Base-by-base conservation (phyloP, 2,329 filamentous ascomycete genomes). In the Talaromyces sp. region DNA sequence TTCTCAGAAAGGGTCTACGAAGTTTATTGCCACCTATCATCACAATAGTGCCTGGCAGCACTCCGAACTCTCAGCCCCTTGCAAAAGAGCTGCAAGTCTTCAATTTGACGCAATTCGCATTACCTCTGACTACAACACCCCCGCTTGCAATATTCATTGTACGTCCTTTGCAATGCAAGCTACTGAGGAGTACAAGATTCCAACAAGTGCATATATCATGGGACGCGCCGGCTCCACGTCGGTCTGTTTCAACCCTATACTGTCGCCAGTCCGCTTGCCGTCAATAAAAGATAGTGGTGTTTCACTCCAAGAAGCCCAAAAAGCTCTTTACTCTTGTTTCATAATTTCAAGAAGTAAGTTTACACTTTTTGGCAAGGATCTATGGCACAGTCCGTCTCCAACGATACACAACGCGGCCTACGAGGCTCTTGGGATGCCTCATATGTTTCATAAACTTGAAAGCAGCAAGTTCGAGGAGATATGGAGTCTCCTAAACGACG, bases 401-500 rank as follows among this genome's bases (percentile, higher is more conserved):
- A 63, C 64, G 27, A 70, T 71, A 66, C 70, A 71, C 56, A 69
- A 67, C 55, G 63, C 66, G 8, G 68, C 64, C 19, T 71, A 68
- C 55, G 36, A 13, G 8, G 63, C 65, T 19, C 65, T 65, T 42
- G 70, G 70, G 7, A 57, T 72, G 53, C 68, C 69, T 11, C 65
- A 72, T 61, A 19, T 42, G 3, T 71, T 67, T 33, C 30, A 62
- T 11, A 57, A 55, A 9, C 32, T 62, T 7, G 55, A 64, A 47
- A 58, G 57, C 11, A 47, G 62, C 8, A 15, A 59, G 4, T 53
- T 67, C 15, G 58, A 60, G 5, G 60, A 60, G 4, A 59, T 69
- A 11, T 55, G 64, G 19, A 9, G 17, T 13, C 58, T 70, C 10
- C 36, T 68, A 2, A 13, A 54, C 11, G 58, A 66, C 36, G 51